phyloP scores from a whole-genome alignment of 805 yeast genomes.

The Metschnikowia proteae region DNA sequence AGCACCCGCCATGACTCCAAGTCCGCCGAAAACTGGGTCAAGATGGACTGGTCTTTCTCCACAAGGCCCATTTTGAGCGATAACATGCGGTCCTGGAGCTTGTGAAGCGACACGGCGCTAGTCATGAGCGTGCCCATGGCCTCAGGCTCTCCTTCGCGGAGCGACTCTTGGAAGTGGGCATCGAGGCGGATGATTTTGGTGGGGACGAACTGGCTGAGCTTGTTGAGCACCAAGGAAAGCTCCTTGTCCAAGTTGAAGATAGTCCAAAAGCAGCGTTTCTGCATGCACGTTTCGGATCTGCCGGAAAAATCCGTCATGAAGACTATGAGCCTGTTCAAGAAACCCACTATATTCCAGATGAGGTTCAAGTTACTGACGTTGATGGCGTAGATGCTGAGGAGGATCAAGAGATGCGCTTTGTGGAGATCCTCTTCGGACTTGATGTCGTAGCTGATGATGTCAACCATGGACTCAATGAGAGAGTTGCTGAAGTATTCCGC shows the following conservation, averaged over 20 bases:
- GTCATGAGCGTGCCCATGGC: constrained; percentile 18
- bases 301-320: constrained; percentile 16
- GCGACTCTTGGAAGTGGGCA: constrained; percentile 14
- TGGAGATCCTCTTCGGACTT: constrained; percentile 24
- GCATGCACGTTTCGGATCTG: constrained; percentile 7
- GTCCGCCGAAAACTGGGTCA: constrained; percentile 24
- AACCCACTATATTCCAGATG: constrained; percentile 35
- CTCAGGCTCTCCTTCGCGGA: constrained; percentile 24
- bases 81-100: constrained; percentile 26
- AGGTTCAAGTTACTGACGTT: constrained; percentile 26
- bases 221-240: constrained; percentile 29
- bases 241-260: constrained; percentile 38
- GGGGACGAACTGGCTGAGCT: constrained; percentile 35
- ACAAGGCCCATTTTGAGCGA: constrained; percentile 15
- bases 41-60: constrained; percentile 6
- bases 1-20: constrained; percentile 38
- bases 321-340: constrained; percentile 26
- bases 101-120: constrained; percentile 24
- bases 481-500: constrained; percentile 29
- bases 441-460: constrained; percentile 29
- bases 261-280: constrained; percentile 33
- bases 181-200: constrained; percentile 18
- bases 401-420: constrained; percentile 28
- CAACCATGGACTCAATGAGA: constrained; percentile 31
- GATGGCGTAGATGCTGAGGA: constrained; percentile 31